Percentiles rank a stretch among this genome's conserved stretches.
phyloP scores from a whole-genome alignment of 148 eudicot genomes.

The Amaranthus palmeri region DNA sequence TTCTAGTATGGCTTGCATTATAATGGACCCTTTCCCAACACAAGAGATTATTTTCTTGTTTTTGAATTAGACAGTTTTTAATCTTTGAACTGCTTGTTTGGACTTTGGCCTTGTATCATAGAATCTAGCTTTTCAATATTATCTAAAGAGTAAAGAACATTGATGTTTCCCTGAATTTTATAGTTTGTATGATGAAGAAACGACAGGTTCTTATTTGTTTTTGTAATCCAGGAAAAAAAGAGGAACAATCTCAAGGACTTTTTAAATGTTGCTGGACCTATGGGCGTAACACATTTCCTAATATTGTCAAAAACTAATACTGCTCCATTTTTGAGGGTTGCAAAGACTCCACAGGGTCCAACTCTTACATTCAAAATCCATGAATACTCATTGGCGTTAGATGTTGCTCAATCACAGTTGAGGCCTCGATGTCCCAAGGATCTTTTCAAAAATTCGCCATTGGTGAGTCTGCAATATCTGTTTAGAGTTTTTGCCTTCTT shows the following conservation, averaged over 20 bases:
- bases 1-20: no score
- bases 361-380: constrained; percentile 79
- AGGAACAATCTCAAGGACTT: constrained; percentile 80
- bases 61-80: no score
- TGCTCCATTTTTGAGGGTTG: constrained; percentile 75
- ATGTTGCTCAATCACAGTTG: constrained; percentile 70
- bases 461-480: constrained; percentile 42
- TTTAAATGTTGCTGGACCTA: constrained; percentile 86
- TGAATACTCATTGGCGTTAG: constrained; percentile 74
- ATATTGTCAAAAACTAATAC: constrained; percentile 69
- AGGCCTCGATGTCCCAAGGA: constrained; percentile 84
- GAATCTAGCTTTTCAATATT: no score
- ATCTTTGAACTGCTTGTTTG: no score
- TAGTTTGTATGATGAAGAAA: constrained; percentile 5
- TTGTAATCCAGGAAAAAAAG: constrained; percentile 67
- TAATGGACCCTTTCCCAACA: no score
- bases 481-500: not conserved
- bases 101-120: no score
- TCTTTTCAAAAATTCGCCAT: constrained; percentile 71
- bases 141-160: no score
- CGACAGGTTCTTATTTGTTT: constrained; percentile 10
- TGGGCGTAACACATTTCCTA: constrained; percentile 94
- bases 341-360: constrained; percentile 91
- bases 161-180: no score
- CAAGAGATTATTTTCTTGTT: no score